Percentiles rank a stretch among this genome's conserved stretches.
phyloP scores from a whole-genome alignment of 306 rosid genomes.

The Psophocarpus tetragonolobus region DNA sequence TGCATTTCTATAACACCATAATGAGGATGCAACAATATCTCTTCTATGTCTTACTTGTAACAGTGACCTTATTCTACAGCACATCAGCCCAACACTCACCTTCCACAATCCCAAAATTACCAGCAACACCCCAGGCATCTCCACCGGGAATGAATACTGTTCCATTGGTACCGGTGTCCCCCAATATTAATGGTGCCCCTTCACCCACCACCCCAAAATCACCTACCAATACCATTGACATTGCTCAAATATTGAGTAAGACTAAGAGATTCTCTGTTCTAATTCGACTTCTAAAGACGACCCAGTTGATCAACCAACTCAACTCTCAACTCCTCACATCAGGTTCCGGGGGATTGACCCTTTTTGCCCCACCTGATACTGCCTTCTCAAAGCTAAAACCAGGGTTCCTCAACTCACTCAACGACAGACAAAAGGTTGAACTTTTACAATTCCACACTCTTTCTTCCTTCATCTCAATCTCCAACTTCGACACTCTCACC shows the following conservation, averaged over 20 bases:
- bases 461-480: not conserved
- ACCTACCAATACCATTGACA: not conserved
- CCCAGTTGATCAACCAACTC: conserved; percentile 3
- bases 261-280: not conserved
- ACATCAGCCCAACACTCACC: not conserved
- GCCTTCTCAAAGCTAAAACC: not conserved
- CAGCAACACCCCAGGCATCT: not conserved
- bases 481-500: conserved; percentile 5
- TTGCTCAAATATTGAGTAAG: not conserved
- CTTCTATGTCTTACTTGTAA: not conserved
- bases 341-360: not conserved
- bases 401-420: not conserved
- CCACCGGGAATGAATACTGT: not conserved
- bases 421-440: not conserved
- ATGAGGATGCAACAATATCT: not conserved
- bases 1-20: not conserved
- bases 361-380: not conserved
- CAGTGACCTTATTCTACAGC: not conserved
- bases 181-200: not conserved
- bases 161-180: conserved; percentile 6
- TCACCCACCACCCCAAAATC: not conserved
- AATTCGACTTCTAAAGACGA: not conserved
- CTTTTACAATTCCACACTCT: not conserved
- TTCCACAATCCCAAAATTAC: not conserved
- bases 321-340: not conserved